Evolutionary conservation across 805 yeast species (phyloP), one percentile per base, ranked within the genome.

Genomic region (Schizosaccharomyces japonicus): DNA sequence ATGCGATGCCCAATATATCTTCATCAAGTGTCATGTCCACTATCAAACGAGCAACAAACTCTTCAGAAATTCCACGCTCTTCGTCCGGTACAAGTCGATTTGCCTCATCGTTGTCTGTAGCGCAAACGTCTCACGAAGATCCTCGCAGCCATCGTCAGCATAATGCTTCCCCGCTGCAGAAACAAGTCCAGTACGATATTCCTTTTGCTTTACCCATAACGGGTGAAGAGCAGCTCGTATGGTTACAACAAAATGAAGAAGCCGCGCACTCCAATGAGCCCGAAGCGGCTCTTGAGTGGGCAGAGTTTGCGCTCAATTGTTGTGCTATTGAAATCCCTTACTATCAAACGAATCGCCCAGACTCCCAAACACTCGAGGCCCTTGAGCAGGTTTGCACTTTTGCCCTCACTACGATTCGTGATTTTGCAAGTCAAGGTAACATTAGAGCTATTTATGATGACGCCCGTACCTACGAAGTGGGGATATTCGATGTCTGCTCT

Each of bases 381-480:
- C 23, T 36, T 10, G 42, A 36, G 27, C 13, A 17, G 13, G 27
- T 36, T 13, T 36, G 42, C 23, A 27, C 17, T 19, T 19, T 7
- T 23, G 42, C 42, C 2, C 42, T 36, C 27, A 19, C 34, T 4
- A 47, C 26, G 23, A 8, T 47, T 19, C 28, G 31, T 6, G 36
- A 47, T 8, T 11, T 27, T 28, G 13, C 49, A 26, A 39, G 34
- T 5, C 15, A 25, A 5, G 42, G 49, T 10, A 23, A 49, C 15
- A 50, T 56, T 8, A 39, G 42, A n/a, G 62, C 63, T 4, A 42
- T 50, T 30, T 63, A 62, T 47, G 36, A 52, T 8, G 31, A 52
- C 15, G 66, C 61, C 2, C 36, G 55, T 27, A 57, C 63, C 58
- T 30, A 47, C 30, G 33, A 55, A n/a, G 52, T 52, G 31, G 63